Conservation (phyloP, 2,329 filamentous ascomycete species). For the Apiospora arundinis region DNA sequence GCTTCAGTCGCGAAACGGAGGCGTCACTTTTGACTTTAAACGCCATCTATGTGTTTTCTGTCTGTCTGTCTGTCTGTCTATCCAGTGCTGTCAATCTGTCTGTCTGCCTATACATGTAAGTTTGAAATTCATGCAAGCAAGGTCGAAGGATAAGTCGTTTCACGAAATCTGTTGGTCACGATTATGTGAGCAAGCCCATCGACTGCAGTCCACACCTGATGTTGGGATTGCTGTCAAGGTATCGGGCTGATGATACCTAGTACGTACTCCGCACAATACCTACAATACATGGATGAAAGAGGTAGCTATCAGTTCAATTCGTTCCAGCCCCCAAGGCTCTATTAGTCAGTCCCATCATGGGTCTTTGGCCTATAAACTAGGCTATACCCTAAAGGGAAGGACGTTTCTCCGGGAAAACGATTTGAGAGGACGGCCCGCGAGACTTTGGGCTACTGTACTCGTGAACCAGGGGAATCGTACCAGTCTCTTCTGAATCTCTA, state of each 20-base stretch:
- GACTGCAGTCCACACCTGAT: background rate
- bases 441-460: background rate
- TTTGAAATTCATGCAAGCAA: background rate
- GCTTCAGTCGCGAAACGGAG: constrained; percentile 1
- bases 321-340: constrained; percentile 3
- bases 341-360: background rate
- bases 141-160: constrained; percentile 2
- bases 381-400: background rate
- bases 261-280: background rate
- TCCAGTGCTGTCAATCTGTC: background rate
- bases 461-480: too few relatives aligned
- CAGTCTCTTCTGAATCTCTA: too few relatives aligned
- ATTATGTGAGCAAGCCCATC: constrained; percentile 5
- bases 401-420: background rate
- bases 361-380: background rate
- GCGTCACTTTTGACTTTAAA: background rate
- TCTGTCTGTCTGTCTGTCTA: background rate
- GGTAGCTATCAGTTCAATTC: background rate
- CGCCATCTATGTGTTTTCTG: background rate
- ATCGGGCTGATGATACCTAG: background rate
- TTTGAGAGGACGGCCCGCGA: constrained; percentile 3
- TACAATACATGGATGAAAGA: too few relatives aligned
- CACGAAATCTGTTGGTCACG: constrained; percentile 12
- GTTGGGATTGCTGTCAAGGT: background rate
- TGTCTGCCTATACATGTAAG: background rate